Evolutionary conservation across 176 grass and related monocot species (phyloP), one percentile per base, ranked within the genome.

Genomic region (Zizania latifolia): DNA sequence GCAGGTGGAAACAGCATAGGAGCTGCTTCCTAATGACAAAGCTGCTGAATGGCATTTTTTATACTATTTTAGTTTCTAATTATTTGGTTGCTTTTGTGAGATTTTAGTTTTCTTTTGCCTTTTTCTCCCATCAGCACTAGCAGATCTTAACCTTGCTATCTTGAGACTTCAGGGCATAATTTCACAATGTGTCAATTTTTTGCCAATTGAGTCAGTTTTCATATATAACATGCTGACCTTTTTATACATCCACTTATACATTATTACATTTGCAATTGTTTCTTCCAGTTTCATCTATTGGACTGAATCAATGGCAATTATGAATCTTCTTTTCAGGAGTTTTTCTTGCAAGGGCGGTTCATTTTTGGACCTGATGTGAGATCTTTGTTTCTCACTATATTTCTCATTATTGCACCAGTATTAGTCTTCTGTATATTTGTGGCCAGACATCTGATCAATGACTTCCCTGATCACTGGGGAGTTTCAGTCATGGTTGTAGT

Each of bases 361-460:
- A 94, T 98, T 74, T 98, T 98, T 89, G 94, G 94, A 57, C 94
- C 94, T 36, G 94, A 98, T 87, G 94, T 87, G 81, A 85, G 91
- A 72, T 98, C 94, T 0, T 75, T 98, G 71, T 98, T 98, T 85
- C 84, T 98, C 81, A 94, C 94, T 16, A 82, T 98, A 71, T 92
- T 94, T 77, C 94, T 98, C 68, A 86, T 98, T 71, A 74, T 94
- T 38, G 82, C 86, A 58, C 94, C 94, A 44, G 89, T 92, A 60
- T 71, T 90, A 68, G 71, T 98, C 23, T 98, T 98, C 72, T 98
- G 94, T 87, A 85, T 83, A 81, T 98, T 98, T 79, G 94, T 98
- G 55, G 94, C 86, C 29, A 88, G 88, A 38, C 83, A 98, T 89
- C 85, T 98, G 60, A 88, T 98, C 78, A 64, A 94, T 76, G 83